Evolutionary conservation across 2,329 filamentous ascomycete species (phyloP).

Genomic region (Aspergillus calidoustus): DNA sequence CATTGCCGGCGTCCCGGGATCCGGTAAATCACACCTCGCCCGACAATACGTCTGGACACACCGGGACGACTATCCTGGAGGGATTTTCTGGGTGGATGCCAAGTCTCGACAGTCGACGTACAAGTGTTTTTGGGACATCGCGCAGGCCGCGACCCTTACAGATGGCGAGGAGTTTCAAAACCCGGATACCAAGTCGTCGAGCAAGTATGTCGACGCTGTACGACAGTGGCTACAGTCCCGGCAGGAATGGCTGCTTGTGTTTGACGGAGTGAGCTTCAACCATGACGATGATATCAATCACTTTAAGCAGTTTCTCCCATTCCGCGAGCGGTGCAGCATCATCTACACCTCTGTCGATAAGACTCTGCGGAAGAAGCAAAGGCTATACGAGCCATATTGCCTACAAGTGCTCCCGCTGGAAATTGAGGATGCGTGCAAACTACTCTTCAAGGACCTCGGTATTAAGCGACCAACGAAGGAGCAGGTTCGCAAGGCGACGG

Average conservation of each 20-base stretch:
- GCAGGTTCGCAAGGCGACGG: slow-evolving; percentile 61
- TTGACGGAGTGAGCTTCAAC: slow-evolving; percentile 69
- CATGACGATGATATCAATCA: slow-evolving; percentile 55
- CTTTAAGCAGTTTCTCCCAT: slow-evolving; percentile 67
- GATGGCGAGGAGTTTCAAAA: slow-evolving; percentile 48
- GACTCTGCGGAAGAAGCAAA: slow-evolving; percentile 59
- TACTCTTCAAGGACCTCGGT: slow-evolving; percentile 67
- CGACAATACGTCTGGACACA: slow-evolving; percentile 69
- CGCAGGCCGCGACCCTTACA: slow-evolving; percentile 58
- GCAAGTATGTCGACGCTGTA: slow-evolving; percentile 61
- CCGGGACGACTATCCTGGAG: slow-evolving; percentile 64
- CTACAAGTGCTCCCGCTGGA: slow-evolving; percentile 62
- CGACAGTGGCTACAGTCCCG: slow-evolving; percentile 65
- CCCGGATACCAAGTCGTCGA: slow-evolving; percentile 44
- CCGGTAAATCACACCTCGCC: slow-evolving; percentile 71
- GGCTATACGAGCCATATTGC: slow-evolving; percentile 63
- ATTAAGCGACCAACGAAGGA: slow-evolving; percentile 60
- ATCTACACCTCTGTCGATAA: slow-evolving; percentile 71
- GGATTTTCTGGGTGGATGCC: slow-evolving; percentile 72
- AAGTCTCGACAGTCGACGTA: slow-evolving; percentile 63
- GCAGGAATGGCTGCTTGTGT: slow-evolving; percentile 69
- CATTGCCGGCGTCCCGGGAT: slow-evolving; percentile 67
- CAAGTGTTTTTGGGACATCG: slow-evolving; percentile 69
- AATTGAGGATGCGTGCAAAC: slow-evolving; percentile 61
- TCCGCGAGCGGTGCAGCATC: slow-evolving; percentile 64